Conservation (phyloP, 495 filamentous ascomycete genomes). For the Penicillium flavigenum region DNA sequence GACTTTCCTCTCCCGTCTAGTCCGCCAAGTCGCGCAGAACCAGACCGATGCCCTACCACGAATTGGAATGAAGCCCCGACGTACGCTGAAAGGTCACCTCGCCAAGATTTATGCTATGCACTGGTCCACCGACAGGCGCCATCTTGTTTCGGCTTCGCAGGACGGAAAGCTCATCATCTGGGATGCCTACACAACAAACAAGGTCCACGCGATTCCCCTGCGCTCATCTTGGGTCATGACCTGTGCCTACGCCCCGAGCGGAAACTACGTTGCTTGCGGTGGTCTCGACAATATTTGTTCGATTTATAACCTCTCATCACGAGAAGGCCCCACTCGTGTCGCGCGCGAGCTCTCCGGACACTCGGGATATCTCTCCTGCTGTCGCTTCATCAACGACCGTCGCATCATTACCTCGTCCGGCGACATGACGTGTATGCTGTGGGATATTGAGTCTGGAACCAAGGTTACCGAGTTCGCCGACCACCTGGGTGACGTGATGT, state of each 20-base stretch:
- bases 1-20: conserved; percentile 47
- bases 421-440: conserved; percentile 99
- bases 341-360: conserved; percentile 96
- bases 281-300: conserved; percentile 99
- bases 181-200: conserved; percentile 99
- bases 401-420: conserved; percentile 97
- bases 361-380: conserved; percentile 97
- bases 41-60: conserved; percentile 86
- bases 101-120: conserved; percentile 99
- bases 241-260: conserved; percentile 97
- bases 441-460: conserved; percentile 96
- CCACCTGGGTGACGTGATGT: conserved; percentile 98
- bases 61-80: conserved; percentile 93
- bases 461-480: conserved; percentile 99
- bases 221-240: conserved; percentile 99
- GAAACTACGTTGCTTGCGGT: conserved; percentile 97
- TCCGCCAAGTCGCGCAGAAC: conserved; percentile 85
- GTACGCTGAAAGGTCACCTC: conserved; percentile 93
- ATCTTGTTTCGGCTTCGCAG: conserved; percentile 96
- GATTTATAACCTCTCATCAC: conserved; percentile 96
- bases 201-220: conserved; percentile 98
- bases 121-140: conserved; percentile 98
- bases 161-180: conserved; percentile 99
- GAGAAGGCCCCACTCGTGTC: conserved; percentile 94
- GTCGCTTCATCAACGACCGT: conserved; percentile 97